These are phyloP conservation scores for Ambrosia hybrid DNA, from an alignment of 140 eudicot species.

Conservation along the genomic window DNA sequence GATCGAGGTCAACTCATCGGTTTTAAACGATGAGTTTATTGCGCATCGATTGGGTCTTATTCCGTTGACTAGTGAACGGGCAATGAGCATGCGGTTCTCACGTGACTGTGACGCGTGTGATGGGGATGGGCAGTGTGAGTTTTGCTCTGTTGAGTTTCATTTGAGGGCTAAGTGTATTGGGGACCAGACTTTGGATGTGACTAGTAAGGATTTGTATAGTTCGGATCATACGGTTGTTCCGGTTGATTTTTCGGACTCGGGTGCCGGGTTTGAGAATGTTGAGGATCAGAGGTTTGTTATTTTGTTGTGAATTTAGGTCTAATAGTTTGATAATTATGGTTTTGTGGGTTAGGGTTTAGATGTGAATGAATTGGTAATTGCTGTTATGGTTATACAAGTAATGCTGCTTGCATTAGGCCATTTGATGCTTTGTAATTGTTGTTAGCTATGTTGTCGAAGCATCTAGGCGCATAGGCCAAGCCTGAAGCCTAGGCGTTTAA, in stretches of 20 bases:
- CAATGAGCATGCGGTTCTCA: constrained; percentile 96
- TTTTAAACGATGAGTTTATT: constrained; percentile 89
- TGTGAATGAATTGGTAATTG: background rate
- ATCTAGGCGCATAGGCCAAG: too few relatives aligned
- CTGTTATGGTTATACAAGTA: background rate
- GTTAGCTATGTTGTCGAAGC: too few relatives aligned
- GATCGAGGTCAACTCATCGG: constrained; percentile 93
- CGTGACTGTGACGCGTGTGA: constrained; percentile 98
- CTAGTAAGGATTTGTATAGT: constrained; percentile 79
- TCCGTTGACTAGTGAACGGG: constrained; percentile 91
- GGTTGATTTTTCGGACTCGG: constrained; percentile 69
- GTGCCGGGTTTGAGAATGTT: constrained; percentile 48
- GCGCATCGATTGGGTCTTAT: constrained; percentile 91
- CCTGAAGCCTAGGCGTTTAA: too few relatives aligned
- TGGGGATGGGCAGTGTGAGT: constrained; percentile 99
- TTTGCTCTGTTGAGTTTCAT: constrained; percentile 98
- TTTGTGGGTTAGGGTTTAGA: background rate
- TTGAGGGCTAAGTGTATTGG: constrained; percentile 70
- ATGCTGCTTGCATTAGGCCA: background rate
- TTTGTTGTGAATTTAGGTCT: too few relatives aligned
- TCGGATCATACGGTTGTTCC: constrained; percentile 86
- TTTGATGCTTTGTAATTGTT: background rate
- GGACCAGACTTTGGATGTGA: constrained; percentile 89
- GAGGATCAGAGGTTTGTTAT: constrained; percentile 58
- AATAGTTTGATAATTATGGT: background rate